A percentile compares a stretch with the other conserved stretches of the same genome.
These are phyloP conservation scores for Starmerella gropengiesseri DNA, from an alignment of 805 yeast genomes.

Conservation along the genomic window DNA sequence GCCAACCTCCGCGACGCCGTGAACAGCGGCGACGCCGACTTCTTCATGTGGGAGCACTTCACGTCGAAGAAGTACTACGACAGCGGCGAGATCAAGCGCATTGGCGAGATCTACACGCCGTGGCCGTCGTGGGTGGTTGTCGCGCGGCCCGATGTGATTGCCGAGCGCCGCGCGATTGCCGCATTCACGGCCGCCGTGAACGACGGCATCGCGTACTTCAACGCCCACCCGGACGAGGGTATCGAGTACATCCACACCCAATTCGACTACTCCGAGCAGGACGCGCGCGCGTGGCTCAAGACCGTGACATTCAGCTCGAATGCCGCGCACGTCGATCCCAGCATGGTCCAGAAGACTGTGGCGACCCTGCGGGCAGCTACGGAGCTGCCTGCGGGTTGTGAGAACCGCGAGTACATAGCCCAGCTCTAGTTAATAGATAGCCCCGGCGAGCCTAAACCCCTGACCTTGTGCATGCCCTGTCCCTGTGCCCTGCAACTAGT, in stretches of 20 bases:
- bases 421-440: not conserved
- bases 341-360: slow-evolving; percentile 46
- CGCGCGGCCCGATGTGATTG: slow-evolving; percentile 35
- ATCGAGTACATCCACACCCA: slow-evolving; percentile 51
- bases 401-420: slow-evolving; percentile 16
- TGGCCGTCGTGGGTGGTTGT: slow-evolving; percentile 93
- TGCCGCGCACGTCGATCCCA: slow-evolving; percentile 40
- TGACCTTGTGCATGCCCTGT: too few relatives aligned
- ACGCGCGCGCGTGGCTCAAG: slow-evolving; percentile 71
- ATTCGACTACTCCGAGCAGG: slow-evolving; percentile 65
- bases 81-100: slow-evolving; percentile 60
- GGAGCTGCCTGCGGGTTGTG: slow-evolving; percentile 33
- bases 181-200: slow-evolving; percentile 46
- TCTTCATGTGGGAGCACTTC: slow-evolving; percentile 93
- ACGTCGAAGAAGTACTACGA: slow-evolving; percentile 81
- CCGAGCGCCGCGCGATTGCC: slow-evolving; percentile 26
- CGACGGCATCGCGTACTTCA: slow-evolving; percentile 59
- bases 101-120: slow-evolving; percentile 86
- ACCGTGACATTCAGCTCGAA: slow-evolving; percentile 55
- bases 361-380: slow-evolving; percentile 52
- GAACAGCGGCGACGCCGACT: slow-evolving; percentile 52
- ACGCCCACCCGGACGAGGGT: slow-evolving; percentile 50
- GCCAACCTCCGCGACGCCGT: slow-evolving; percentile 71
- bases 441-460: not conserved
- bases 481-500: too few relatives aligned